Evolutionary conservation across 2,329 filamentous ascomycete species (phyloP).

Genomic region (Aspergillus floridensis): DNA sequence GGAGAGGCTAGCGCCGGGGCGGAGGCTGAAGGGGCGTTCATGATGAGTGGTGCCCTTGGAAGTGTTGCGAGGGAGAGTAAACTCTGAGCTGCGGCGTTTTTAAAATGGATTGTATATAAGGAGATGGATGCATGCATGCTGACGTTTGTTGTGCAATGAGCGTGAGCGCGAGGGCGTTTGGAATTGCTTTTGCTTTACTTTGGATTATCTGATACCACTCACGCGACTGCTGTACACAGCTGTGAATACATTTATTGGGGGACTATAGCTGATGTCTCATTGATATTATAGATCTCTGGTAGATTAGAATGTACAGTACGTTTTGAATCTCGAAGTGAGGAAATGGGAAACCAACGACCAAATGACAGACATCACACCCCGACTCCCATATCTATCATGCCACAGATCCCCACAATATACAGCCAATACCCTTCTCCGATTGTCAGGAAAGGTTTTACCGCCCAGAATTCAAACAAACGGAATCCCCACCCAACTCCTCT

Average conservation of each 20-base stretch:
- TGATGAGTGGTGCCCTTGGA: conserved; percentile 60
- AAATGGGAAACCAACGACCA: too few relatives aligned
- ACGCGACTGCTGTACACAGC: not conserved
- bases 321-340: too few relatives aligned
- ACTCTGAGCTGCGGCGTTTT: conserved; percentile 36
- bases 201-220: conserved; percentile 13
- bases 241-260: not conserved
- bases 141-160: not conserved
- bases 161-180: conserved; percentile 14
- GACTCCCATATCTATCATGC: not conserved
- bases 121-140: not conserved
- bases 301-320: too few relatives aligned
- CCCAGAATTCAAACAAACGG: conserved; percentile 43
- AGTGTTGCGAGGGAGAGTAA: conserved; percentile 45
- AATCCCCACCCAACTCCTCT: conserved; percentile 71
- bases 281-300: too few relatives aligned
- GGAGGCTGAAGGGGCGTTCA: conserved; percentile 42
- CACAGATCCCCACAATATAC: too few relatives aligned
- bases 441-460: too few relatives aligned
- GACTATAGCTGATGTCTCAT: not conserved
- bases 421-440: too few relatives aligned
- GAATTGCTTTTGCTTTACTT: not conserved
- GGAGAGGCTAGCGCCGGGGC: not conserved
- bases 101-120: not conserved
- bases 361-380: too few relatives aligned